Evolutionary conservation across 73 alveolate genomes (phyloP), one percentile per base, ranked within the genome.

Genomic region (Tetrahymena malaccensis): DNA sequence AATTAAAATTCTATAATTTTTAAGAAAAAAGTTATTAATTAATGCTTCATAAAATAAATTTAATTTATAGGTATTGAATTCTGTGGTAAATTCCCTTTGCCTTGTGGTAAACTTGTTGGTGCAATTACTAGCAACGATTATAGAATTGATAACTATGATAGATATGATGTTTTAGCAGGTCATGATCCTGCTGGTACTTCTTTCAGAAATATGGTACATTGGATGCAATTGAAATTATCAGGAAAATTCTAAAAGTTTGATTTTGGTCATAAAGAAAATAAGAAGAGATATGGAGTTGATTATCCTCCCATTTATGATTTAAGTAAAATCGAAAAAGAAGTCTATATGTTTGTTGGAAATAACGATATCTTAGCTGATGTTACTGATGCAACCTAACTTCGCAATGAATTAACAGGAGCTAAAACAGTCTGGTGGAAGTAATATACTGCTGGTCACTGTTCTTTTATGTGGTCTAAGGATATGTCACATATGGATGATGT

Each of bases 121-220:
- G 85, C 96, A 31, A 43, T 96, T 27, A 94, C 97, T 34, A 94
- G 95, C n/a, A 93, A 93, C 21, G 97, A 96, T 56, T 96, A 94
- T 57, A 57, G 70, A 37, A 50, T 94, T n/a, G 97, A 96, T 94
- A 96, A 96, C 55, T 94, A 95, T 43, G 97, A 89, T n/a, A 85
- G 98, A 44, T 93, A 95, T 93, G 97, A 96, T 43, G 98, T 94
- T 25, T 97, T 96, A 58, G 50, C 96, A 34, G 98, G 99, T 93
- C 99, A 98, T 97, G 99, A 97, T 85, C 99, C 99, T 0, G 99
- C 99, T 43, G 99, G 99, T 37, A 98, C 99, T 35, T 96, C 99
- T 33, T 95, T 97, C 44, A 97, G 98, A 95, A 97, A 97, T 94
- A 58, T 99, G 34, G 94, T 94, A 84, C 99, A 98, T 96, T 99